Percentiles rank a stretch among this genome's conserved stretches.
Evolutionary conservation across 495 filamentous ascomycete genomes (phyloP).

Genomic region (Penicillium nucicola): DNA sequence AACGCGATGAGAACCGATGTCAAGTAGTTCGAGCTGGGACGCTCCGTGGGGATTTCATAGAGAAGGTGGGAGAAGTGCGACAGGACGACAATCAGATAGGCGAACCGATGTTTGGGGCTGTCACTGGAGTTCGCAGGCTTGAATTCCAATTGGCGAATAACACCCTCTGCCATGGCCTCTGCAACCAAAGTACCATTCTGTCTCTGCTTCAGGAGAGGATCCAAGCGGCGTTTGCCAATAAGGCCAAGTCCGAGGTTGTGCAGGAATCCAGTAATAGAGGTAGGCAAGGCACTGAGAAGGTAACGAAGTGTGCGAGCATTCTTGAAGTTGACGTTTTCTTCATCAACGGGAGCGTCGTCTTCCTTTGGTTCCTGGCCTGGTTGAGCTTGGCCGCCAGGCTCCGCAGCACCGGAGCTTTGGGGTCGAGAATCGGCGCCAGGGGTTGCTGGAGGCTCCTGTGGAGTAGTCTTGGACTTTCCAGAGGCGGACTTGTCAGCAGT

Average conservation of each 20-base stretch:
- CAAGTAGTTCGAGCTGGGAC: slow-evolving; percentile 61
- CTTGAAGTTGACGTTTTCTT: slow-evolving; percentile 59
- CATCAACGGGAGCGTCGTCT: slow-evolving; percentile 35
- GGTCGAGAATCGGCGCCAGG: slow-evolving; percentile 13
- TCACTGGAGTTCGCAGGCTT: slow-evolving; percentile 37
- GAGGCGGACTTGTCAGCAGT: slow-evolving; percentile 44
- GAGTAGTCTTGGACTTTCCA: slow-evolving; percentile 39
- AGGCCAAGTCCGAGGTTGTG: slow-evolving; percentile 78
- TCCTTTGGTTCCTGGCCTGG: slow-evolving; percentile 36
- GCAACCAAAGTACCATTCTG: slow-evolving; percentile 70
- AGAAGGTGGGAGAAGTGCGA: slow-evolving; percentile 74
- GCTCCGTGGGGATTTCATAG: slow-evolving; percentile 64
- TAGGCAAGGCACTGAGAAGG: slow-evolving; percentile 70
- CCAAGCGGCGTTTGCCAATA: slow-evolving; percentile 64
- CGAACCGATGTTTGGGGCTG: slow-evolving; percentile 53
- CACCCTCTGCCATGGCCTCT: slow-evolving; percentile 69
- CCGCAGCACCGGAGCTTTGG: slow-evolving; percentile 18
- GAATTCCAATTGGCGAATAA: slow-evolving; percentile 63
- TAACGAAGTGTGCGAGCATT: slow-evolving; percentile 75
- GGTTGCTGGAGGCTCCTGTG: slow-evolving; percentile 9
- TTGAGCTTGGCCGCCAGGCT: slow-evolving; percentile 16
- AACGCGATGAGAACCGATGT: slow-evolving; percentile 82
- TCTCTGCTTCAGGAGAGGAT: slow-evolving; percentile 60
- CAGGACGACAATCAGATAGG: slow-evolving; percentile 78
- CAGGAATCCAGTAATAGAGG: slow-evolving; percentile 71